Evolutionary conservation across 768 basidiomycete genomes (phyloP), one percentile per base, ranked within the genome.

Genomic region (Podaxis rugospora): DNA sequence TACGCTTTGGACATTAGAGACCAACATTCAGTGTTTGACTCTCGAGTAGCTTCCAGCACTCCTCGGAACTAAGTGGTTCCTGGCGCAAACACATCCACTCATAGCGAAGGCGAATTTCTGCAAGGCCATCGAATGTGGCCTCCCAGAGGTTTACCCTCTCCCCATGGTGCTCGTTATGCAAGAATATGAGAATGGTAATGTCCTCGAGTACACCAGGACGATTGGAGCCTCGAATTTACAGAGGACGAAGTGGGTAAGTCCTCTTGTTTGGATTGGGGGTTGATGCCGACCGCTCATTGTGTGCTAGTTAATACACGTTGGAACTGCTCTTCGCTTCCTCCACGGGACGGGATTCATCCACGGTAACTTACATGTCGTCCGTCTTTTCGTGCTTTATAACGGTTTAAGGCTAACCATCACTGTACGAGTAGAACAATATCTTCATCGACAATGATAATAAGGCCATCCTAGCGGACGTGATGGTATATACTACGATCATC

Each of bases 111-210:
- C 16, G 7, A 10, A 39, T 4, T 57, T 57, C 57, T 50, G 56
- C 35, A 23, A 25, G 13, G 57, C 37, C 7, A 7, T 49, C 7
- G 57, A 57, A 25, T 3, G 3, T 21, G 57, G 49, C 6, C 46
- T 37, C 23, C 49, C 49, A 16, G 11, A 39, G 13, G 11, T 27
- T 16, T n/a, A 25, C 16, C 28, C 44, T 4, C 47, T 37, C n/a
- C 36, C 57, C 2, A 11, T 57, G 5, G 57, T 25, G 7, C 18
- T 57, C 21, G 16, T 57, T 10, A 57, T 57, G 57, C n/a, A 18
- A 57, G 57, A 57, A 2, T 57, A 57, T 23, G 9, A 25, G 21
- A 54, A 54, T 11, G 57, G 46, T n/a, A 57, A 57, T n/a, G 50
- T 57, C 35, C 36, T 57, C 16, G 57, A 57, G 10, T 39, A 50